Conservation (phyloP, 176 grass and related monocot genomes). For the Ananas comosus region DNA sequence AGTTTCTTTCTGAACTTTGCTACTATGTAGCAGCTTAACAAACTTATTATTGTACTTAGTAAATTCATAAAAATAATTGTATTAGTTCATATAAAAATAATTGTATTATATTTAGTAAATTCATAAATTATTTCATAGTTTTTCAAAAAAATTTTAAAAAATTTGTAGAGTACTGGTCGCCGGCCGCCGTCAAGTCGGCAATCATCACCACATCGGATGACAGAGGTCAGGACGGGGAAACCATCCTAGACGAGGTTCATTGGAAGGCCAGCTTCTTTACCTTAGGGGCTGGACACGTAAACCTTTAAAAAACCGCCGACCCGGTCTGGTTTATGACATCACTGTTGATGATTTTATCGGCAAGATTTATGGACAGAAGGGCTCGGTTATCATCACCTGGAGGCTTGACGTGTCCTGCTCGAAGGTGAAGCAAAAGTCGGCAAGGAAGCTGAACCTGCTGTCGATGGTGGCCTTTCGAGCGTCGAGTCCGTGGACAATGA, state of each 20-base stretch:
- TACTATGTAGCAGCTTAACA: no score
- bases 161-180: background rate
- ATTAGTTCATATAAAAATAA: no score
- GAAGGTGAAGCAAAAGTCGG: slow-evolving; percentile 2
- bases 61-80: no score
- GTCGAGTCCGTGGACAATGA: background rate
- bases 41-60: no score
- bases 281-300: slow-evolving; percentile 27
- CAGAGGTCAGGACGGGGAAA: background rate
- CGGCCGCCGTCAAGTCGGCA: background rate
- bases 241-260: slow-evolving; percentile 19
- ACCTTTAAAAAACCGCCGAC: slow-evolving; percentile 4
- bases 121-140: no score
- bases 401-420: background rate
- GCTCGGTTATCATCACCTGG: slow-evolving; percentile 19
- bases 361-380: slow-evolving; percentile 4
- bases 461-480: slow-evolving; percentile 8
- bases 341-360: slow-evolving; percentile 16
- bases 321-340: slow-evolving; percentile 33
- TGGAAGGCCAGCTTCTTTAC: slow-evolving; percentile 12
- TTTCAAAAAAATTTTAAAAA: no score
- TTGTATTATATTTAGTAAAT: no score
- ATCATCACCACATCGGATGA: background rate
- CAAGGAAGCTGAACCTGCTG: slow-evolving; percentile 31
- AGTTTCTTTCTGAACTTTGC: no score